Percentiles rank a stretch among this genome's conserved stretches.
phyloP scores from a whole-genome alignment of 768 basidiomycete species.

The Boletus reticuloceps region DNA sequence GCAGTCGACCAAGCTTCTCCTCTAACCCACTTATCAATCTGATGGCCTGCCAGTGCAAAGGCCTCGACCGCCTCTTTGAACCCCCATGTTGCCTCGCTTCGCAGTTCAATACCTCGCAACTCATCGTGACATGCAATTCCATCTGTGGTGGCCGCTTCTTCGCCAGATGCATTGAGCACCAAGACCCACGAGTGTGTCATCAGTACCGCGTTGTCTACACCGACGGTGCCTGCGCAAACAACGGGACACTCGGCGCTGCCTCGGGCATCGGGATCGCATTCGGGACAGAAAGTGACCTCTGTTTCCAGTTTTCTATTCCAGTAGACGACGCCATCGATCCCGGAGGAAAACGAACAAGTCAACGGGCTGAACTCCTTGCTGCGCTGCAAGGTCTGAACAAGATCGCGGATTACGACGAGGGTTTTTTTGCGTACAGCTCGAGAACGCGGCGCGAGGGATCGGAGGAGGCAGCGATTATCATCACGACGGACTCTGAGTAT shows the following conservation, averaged over 20 bases:
- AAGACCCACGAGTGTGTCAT: slow-evolving; percentile 11
- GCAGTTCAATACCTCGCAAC: not conserved
- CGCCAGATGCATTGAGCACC: not conserved
- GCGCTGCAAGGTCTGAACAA: slow-evolving; percentile 28
- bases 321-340: slow-evolving; percentile 24
- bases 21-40: too few species aligned
- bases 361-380: slow-evolving; percentile 32
- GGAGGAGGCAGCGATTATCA: not conserved
- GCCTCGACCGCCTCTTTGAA: not conserved
- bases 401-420: slow-evolving; percentile 24
- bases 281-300: not conserved
- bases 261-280: slow-evolving; percentile 7
- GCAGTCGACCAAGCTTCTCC: too few species aligned
- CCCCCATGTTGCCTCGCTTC: not conserved
- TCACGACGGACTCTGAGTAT: slow-evolving; percentile 35
- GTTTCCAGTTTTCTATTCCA: slow-evolving; percentile 14
- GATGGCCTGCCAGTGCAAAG: not conserved
- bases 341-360: slow-evolving; percentile 23
- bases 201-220: slow-evolving; percentile 26
- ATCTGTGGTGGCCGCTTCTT: not conserved
- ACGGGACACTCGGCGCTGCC: slow-evolving; percentile 23
- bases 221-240: slow-evolving; percentile 34
- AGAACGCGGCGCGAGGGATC: not conserved
- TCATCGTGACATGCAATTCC: slow-evolving; percentile 1
- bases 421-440: not conserved